A percentile compares a stretch with the other conserved stretches of the same genome.
phyloP scores from a whole-genome alignment of 805 yeast genomes.

The Starmerella tilneyi region DNA sequence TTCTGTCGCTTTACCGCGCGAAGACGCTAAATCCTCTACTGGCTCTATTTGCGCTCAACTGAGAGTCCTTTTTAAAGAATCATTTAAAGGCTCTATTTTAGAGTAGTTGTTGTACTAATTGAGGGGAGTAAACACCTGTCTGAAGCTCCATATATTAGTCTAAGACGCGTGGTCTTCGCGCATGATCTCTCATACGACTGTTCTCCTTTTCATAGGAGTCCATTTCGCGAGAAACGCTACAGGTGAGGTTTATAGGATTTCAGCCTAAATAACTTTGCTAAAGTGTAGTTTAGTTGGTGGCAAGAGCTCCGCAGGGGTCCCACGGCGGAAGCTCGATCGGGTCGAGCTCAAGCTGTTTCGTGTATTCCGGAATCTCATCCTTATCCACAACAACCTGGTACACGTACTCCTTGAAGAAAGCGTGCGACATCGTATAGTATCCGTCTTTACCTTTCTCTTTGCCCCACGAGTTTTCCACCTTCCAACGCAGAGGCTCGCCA shows the following conservation, averaged over 20 bases:
- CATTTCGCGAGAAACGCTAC: neutral
- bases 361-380: slow-evolving; percentile 39
- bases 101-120: too few relatives aligned
- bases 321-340: slow-evolving; percentile 59
- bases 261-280: neutral
- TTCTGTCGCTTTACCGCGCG: slow-evolving; percentile 46
- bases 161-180: too few relatives aligned
- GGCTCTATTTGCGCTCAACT: neutral
- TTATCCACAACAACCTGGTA: slow-evolving; percentile 58
- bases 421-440: slow-evolving; percentile 59
- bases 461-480: slow-evolving; percentile 75
- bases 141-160: too few relatives aligned
- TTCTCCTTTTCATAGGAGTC: too few relatives aligned
- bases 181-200: too few relatives aligned
- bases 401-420: slow-evolving; percentile 63
- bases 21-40: slow-evolving; percentile 2
- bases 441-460: slow-evolving; percentile 57
- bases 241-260: neutral
- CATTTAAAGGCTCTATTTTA: neutral
- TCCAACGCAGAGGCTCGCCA: slow-evolving; percentile 55
- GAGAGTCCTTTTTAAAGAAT: neutral
- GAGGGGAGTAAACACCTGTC: too few relatives aligned
- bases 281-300: slow-evolving; percentile 37
- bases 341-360: slow-evolving; percentile 35
- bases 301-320: slow-evolving; percentile 75